Conservation (phyloP, 2,329 filamentous ascomycete genomes). For the Tolypocladium paradoxum region DNA sequence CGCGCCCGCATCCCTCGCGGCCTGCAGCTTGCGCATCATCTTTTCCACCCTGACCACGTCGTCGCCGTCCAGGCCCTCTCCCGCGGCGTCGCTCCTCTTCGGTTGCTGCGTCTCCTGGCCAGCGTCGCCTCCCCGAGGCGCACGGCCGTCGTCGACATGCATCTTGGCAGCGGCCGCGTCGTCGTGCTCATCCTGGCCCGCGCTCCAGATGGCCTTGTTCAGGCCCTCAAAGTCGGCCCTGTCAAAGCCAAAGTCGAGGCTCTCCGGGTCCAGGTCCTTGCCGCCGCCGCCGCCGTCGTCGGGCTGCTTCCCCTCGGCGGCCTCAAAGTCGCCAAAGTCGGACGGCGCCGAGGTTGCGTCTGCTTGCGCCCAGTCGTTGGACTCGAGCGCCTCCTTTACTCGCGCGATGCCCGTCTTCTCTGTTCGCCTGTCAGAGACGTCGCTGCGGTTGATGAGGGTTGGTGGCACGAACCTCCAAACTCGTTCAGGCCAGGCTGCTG, state of each 20-base stretch:
- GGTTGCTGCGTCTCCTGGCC: conserved; percentile 10
- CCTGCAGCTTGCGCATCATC: conserved; percentile 55
- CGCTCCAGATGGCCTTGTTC: conserved; percentile 39
- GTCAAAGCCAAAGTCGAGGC: conserved; percentile 41
- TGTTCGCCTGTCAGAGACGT: conserved; percentile 10
- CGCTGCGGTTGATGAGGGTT: background rate
- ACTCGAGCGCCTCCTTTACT: conserved; percentile 49
- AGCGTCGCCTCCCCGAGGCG: background rate
- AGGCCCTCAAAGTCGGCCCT: conserved; percentile 41
- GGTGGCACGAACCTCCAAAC: conserved; percentile 37
- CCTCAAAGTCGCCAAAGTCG: conserved; percentile 11
- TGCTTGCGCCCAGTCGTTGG: conserved; percentile 50
- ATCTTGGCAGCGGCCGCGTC: conserved; percentile 4
- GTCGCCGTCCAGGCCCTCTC: conserved; percentile 31
- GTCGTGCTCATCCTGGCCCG: conserved; percentile 18
- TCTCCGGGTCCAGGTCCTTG: conserved; percentile 32
- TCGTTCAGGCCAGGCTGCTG: conserved; percentile 37
- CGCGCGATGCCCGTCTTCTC: conserved; percentile 50
- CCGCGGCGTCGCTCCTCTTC: conserved; percentile 22
- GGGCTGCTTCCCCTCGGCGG: conserved; percentile 17
- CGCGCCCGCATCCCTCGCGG: conserved; percentile 47
- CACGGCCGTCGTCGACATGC: conserved; percentile 5
- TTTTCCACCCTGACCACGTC: conserved; percentile 49
- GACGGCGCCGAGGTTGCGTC: conserved; percentile 1
- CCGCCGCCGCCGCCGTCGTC: conserved; percentile 19